Base-by-base conservation (phyloP, 768 basidiomycete genomes). In the Mycena chlorophos region DNA sequence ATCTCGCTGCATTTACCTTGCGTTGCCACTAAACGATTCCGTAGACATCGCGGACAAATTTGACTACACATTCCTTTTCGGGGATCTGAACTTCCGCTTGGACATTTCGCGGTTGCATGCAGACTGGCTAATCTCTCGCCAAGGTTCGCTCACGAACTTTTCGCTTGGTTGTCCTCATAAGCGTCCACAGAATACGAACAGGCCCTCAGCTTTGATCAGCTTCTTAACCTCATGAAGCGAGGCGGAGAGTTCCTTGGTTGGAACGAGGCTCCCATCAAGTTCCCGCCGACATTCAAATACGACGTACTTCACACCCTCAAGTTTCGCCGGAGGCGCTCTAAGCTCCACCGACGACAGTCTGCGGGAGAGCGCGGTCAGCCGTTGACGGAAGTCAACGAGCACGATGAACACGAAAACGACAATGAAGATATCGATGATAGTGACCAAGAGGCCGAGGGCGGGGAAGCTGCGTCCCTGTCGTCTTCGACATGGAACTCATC, bases 271-370 rank as follows among this genome's bases (percentile, higher is more conserved):
- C 72, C 77, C 0, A 97, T 97, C 56, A 68, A 86, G 63, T 98
- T 98, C 60, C 85, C 92, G 4, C 94, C 94, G 0, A 97, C 95
- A 0, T 98, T 95, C 80, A 97, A 97, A 65, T 94, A 93, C 65
- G 88, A 95, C 62, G 88, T 95, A 5, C 69, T 84, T 51, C 80
- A 81, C 23, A 79, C 80, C 2, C 67, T 79, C 19, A 87, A 84
- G 68, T 78, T 75, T 48, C 80, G 77, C 65, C 73, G 75, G 25
- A 71, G 66, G 31, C 49, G 57, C 30, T 71, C 73, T 8, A 76
- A 71, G 56, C 68, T 70, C n/a, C 70, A 71, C 45, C 71, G 66
- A 60, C 73, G 72, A 59, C 66, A 60, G 49, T 63, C 65, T 63
- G 71, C 48, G 66, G 72, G 42, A 59, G 78, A 78, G 5, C 70